Base-by-base conservation (phyloP, 257 asterid genomes). In the Solanum chilense region DNA sequence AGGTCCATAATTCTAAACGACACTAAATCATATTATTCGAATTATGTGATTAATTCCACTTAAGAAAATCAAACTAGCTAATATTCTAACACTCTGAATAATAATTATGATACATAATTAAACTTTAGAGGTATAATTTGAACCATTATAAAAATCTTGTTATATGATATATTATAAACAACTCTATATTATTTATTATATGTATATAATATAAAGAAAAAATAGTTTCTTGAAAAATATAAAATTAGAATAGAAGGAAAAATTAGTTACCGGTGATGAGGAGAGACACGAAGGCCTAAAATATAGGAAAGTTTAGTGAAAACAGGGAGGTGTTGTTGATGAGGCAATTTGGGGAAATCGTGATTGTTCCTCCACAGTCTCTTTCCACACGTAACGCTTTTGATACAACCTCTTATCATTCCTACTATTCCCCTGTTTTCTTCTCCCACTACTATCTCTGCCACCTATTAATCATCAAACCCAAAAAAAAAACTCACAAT, bases 201-300 rank as follows among this genome's bases (percentile, higher is more conserved):
- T 39, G 16, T 35, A 73, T 12, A 44, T 45, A 45, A 0, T 33
- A 71, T 31, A 71, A 18, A 13, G 62, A 15, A 77, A 33, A 33
- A 33, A 33, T 6, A 69, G 9, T 33, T 70, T 29, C 1, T 41
- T 31, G 77, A 31, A 12, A 35, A 35, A 37, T 37, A 74, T 10
- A 10, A 18, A 9, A 70, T 69, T 5, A 69, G 2, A 64, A 23
- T 71, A 7, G 33, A 25, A 12, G 8, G 68, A 62, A 83, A 78
- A 78, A 37, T 31, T 56, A 33, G 33, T 47, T 91, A 97, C 99
- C 99, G 81, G 87, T 94, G 98, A 83, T 93, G 88, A 37, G 99
- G 93, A 33, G 98, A 93, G 31, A 97, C 98, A 4, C 99, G 98
- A 25, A 97, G 98, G 94, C 99, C 99, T 81, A 94, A 89, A 56